Conservation (phyloP, 495 filamentous ascomycete species). For the Parachaetomium inaequale region DNA sequence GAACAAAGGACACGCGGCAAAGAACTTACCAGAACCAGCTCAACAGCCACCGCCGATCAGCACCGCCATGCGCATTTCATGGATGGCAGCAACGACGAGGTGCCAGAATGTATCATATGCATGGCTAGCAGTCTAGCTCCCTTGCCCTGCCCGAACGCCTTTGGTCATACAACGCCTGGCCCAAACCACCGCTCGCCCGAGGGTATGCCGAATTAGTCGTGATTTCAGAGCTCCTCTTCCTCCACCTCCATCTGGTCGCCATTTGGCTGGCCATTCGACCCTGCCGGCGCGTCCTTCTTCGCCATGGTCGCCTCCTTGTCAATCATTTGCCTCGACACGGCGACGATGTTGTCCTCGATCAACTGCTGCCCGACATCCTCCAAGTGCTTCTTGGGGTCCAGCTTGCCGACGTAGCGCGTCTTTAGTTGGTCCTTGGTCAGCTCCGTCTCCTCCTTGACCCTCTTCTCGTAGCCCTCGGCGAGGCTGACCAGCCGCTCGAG, state of each 20-base stretch:
- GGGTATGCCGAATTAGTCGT: slow-evolving; percentile 13
- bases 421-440: slow-evolving; percentile 95
- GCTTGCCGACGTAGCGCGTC: slow-evolving; percentile 97
- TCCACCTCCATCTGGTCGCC: slow-evolving; percentile 56
- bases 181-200: slow-evolving; percentile 11
- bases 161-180: slow-evolving; percentile 33
- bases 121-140: slow-evolving; percentile 29
- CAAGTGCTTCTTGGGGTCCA: slow-evolving; percentile 98
- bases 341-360: slow-evolving; percentile 98
- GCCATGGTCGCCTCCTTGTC: slow-evolving; percentile 87
- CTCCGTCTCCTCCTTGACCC: slow-evolving; percentile 97
- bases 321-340: slow-evolving; percentile 95
- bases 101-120: slow-evolving; percentile 15
- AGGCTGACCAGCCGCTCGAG: slow-evolving; percentile 83
- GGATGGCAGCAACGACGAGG: not conserved
- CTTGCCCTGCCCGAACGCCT: slow-evolving; percentile 27
- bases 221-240: slow-evolving; percentile 42
- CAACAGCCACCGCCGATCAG: not conserved
- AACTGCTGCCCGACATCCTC: slow-evolving; percentile 93
- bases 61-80: not conserved
- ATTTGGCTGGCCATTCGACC: slow-evolving; percentile 51
- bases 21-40: not conserved
- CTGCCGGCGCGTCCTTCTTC: slow-evolving; percentile 45
- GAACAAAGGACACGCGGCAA: not conserved
- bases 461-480: slow-evolving; percentile 95